Percentiles rank a stretch among this genome's conserved stretches.
Conservation (phyloP, 768 basidiomycete genomes). For the Leccinum broughii region DNA sequence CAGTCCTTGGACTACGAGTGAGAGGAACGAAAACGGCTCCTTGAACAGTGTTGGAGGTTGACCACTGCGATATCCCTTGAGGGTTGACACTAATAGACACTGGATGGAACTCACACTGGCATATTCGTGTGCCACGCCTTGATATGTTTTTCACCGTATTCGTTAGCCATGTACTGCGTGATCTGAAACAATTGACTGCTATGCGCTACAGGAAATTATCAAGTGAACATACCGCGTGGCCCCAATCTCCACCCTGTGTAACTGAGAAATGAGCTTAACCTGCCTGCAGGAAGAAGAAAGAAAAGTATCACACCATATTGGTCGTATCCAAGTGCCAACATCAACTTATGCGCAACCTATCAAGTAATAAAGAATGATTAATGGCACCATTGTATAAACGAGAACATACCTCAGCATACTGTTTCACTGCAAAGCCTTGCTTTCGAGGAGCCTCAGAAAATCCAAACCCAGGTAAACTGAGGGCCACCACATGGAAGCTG, state of each 20-base stretch:
- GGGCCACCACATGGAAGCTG: constrained; percentile 62
- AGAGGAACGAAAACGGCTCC: constrained; percentile 32
- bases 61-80: constrained; percentile 16
- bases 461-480: constrained; percentile 60
- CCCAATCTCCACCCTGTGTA: constrained; percentile 53
- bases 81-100: neutral
- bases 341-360: constrained; percentile 45
- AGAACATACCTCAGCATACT: constrained; percentile 55
- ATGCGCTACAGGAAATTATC: neutral
- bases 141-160: constrained; percentile 41
- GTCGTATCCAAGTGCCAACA: constrained; percentile 49
- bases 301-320: constrained; percentile 42
- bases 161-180: constrained; percentile 32
- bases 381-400: too few species aligned
- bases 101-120: constrained; percentile 36
- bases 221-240: constrained; percentile 31
- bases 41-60: constrained; percentile 21
- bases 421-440: constrained; percentile 47
- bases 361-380: too few species aligned
- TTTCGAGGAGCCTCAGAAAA: constrained; percentile 59
- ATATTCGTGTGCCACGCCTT: constrained; percentile 58
- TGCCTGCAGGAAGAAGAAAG: neutral
- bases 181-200: constrained; percentile 30
- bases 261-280: constrained; percentile 31
- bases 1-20: constrained; percentile 30